Evolutionary conservation across 148 eudicot species (phyloP).

Genomic region (Heliosperma pusillum): DNA sequence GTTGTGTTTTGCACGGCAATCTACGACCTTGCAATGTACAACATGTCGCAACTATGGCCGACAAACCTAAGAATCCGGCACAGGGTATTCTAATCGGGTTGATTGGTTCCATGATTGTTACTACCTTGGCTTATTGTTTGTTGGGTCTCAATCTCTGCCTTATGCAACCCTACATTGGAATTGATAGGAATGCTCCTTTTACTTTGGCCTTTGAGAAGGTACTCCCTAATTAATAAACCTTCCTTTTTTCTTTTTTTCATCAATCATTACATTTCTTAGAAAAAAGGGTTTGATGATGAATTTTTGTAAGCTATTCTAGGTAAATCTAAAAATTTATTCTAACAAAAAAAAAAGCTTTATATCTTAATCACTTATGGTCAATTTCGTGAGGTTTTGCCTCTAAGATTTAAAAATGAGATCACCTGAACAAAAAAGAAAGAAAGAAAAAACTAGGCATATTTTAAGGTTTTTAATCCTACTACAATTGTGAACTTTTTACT

Average conservation of each 20-base stretch:
- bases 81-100: conserved; percentile 50
- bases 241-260: background rate
- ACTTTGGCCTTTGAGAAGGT: conserved; percentile 43
- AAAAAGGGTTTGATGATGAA: too few relatives aligned
- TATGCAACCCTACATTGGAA: conserved; percentile 38
- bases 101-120: conserved; percentile 39
- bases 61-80: conserved; percentile 52
- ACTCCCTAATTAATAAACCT: background rate
- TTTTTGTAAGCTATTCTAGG: too few relatives aligned
- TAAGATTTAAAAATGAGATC: too few relatives aligned
- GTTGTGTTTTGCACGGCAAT: conserved; percentile 32
- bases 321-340: too few relatives aligned
- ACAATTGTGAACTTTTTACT: too few relatives aligned
- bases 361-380: too few relatives aligned
- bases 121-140: conserved; percentile 31
- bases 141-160: conserved; percentile 41
- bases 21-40: conserved; percentile 34
- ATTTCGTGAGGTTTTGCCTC: too few relatives aligned
- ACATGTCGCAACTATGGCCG: conserved; percentile 57
- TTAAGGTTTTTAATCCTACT: too few relatives aligned
- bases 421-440: too few relatives aligned
- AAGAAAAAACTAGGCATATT: too few relatives aligned
- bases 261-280: too few relatives aligned
- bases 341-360: too few relatives aligned
- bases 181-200: conserved; percentile 44